Base-by-base conservation (phyloP, 192 early-diverging fungal species). In the Chytriomyces sp. region DNA sequence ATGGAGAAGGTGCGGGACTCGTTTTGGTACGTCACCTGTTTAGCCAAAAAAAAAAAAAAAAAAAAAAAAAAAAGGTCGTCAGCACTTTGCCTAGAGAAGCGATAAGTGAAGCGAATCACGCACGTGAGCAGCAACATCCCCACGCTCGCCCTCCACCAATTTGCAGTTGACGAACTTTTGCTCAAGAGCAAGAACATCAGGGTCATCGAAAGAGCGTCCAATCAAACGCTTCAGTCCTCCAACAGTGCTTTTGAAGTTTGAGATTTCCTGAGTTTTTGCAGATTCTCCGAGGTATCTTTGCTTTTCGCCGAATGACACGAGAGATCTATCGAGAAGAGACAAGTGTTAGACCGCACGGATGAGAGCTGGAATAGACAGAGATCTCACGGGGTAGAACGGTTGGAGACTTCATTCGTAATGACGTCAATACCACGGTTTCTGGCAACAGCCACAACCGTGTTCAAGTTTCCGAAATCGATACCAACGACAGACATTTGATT, bases 361-460 rank as follows among this genome's bases (percentile, higher is more conserved):
- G 43, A 20, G 78, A 5, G 61, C 35, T 2, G 43, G 4, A 60
- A 67, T 47, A 46, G 64, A 61, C 11, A 57, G 5, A 45, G 67
- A 61, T 91, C 93, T 85, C 90, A 94, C 88, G 93, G 97, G 18
- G 97, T 98, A 50, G 94, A 91, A 72, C 97, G 89, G 90, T 97
- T 97, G 49, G 95, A 96, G 53, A 95, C 95, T 88, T 98, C 97
- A 83, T 98, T 98, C 74, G 87, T 88, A 77, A 98, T 94, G 68
- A 98, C 94, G 81, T 98, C 97, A 84, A 98, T 97, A 83, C 97
- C 97, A 75, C 95, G 92, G 88, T 98, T 98, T 84, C 97, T 87
- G 50, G 96, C 97, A 50, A 98, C 95, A 67, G 97, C 96, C 77
- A 98, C 94, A 78, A 97, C 93, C 80, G 95, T 94, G 83, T 96